Evolutionary conservation across 257 asterid genomes (phyloP), one percentile per base, ranked within the genome.

Genomic region (Solanum appendiculatum): DNA sequence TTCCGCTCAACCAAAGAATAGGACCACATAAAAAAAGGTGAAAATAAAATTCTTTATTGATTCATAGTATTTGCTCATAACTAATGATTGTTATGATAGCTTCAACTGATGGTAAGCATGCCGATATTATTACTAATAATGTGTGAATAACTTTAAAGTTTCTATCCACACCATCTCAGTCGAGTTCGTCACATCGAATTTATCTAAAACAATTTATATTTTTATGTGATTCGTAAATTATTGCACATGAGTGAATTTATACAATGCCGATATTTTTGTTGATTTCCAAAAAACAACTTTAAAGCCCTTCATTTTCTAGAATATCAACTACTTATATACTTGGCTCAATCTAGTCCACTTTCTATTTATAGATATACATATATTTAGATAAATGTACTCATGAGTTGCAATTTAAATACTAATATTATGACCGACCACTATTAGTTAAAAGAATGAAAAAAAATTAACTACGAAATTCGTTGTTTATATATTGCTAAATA

Each of bases 31-130:
- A 83, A 13, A 54, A 33, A n/a, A 14, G 2, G 4, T 33, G 64
- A 54, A 37, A 36, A 82, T 14, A 33, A 39, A n/a, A 51, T 6
- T 0, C 54, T 82, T 51, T 56, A 83, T 84, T 12, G 36, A n/a
- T 18, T 63, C 63, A 39, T 63, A 63, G 39, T 60, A 63, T 84
- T 63, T 44, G 10, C 60, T 39, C 40, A 37, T 7, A 54, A 39
- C 75, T 44, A 63, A 64, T 64, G 73, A 39, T 84, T 64, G 77
- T 64, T 69, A 84, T 84, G 54, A 84, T 80, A 46, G 85, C 86
- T 44, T 84, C 86, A 37, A 84, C 78, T 29, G 39, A 27, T 64
- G 58, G 60, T 69, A 84, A 39, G 80, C 86, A 84, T 84, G 86
- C 86, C 80, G 27, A 64, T 37, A 69, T 84, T 64, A 84, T 84